Evolutionary conservation across 257 asterid genomes (phyloP).

Genomic region (Nicotiana obtusifolia): DNA sequence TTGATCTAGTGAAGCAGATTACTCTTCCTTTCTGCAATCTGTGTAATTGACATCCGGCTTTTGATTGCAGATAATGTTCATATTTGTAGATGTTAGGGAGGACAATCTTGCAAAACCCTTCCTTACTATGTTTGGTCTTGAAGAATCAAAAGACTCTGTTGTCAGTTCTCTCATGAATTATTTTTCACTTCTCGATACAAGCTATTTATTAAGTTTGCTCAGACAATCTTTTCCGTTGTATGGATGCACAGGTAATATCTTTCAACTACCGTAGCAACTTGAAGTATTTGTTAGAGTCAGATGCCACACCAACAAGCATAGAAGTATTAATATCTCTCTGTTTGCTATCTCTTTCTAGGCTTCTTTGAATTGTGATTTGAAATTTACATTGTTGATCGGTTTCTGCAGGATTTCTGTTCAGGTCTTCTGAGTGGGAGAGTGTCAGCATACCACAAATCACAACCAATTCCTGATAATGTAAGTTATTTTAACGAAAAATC

Average conservation of each 20-base stretch:
- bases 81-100: slow-evolving; percentile 62
- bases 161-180: slow-evolving; percentile 29
- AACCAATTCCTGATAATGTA: slow-evolving; percentile 70
- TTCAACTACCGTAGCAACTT: slow-evolving; percentile 57
- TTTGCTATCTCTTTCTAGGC: slow-evolving; percentile 14
- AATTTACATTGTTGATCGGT: slow-evolving; percentile 8
- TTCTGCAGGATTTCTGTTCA: slow-evolving; percentile 66
- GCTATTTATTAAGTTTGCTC: neutral
- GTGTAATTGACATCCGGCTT: neutral
- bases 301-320: slow-evolving; percentile 51
- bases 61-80: slow-evolving; percentile 64
- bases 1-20: neutral
- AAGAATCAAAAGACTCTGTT: slow-evolving; percentile 53
- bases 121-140: slow-evolving; percentile 82
- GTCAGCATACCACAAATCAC: slow-evolving; percentile 75
- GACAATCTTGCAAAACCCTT: slow-evolving; percentile 91
- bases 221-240: neutral
- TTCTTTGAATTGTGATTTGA: neutral
- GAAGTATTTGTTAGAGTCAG: slow-evolving; percentile 64
- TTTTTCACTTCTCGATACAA: slow-evolving; percentile 3
- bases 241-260: slow-evolving; percentile 46
- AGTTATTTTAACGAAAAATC: slow-evolving; percentile 23
- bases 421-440: slow-evolving; percentile 49
- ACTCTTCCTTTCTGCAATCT: neutral
- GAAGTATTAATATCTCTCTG: slow-evolving; percentile 37